phyloP scores from a whole-genome alignment of 805 yeast genomes.

The Teunomyces stri region DNA sequence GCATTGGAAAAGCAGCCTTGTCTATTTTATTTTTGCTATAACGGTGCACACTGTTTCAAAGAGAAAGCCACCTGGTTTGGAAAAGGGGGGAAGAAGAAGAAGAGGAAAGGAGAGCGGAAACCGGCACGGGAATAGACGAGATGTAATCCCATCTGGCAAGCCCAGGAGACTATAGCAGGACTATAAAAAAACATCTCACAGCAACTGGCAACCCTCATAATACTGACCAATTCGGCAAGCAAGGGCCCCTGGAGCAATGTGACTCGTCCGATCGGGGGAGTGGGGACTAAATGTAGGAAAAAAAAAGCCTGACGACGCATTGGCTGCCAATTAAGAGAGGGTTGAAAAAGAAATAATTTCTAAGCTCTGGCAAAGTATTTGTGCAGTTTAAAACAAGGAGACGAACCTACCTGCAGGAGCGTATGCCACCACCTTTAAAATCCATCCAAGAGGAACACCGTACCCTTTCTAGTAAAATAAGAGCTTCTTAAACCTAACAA shows the following conservation, averaged over 20 bases:
- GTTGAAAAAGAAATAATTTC: constrained; percentile 3
- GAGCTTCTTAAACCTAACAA: background rate
- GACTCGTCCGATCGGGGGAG: background rate
- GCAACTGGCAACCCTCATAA: background rate
- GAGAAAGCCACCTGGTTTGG: background rate
- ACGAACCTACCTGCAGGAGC: constrained; percentile 3
- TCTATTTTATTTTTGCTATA: background rate
- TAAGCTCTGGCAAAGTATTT: background rate
- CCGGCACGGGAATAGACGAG: too few relatives aligned
- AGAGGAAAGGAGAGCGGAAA: too few relatives aligned
- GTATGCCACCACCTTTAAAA: background rate
- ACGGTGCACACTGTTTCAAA: background rate
- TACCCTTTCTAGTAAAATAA: background rate
- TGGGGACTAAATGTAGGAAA: background rate
- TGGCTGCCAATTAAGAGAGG: constrained; percentile 5
- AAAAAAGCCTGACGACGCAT: constrained; percentile 2
- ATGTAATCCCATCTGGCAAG: too few relatives aligned
- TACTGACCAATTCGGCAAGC: background rate
- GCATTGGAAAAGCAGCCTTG: background rate
- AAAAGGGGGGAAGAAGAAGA: background rate
- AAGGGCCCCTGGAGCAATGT: background rate
- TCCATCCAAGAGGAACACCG: background rate
- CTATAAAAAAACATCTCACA: background rate
- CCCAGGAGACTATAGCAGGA: too few relatives aligned
- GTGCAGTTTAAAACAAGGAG: constrained; percentile 4